Percentiles rank a stretch among this genome's conserved stretches.
phyloP scores from a whole-genome alignment of 345 rosid species.

The Aegle marmelos region DNA sequence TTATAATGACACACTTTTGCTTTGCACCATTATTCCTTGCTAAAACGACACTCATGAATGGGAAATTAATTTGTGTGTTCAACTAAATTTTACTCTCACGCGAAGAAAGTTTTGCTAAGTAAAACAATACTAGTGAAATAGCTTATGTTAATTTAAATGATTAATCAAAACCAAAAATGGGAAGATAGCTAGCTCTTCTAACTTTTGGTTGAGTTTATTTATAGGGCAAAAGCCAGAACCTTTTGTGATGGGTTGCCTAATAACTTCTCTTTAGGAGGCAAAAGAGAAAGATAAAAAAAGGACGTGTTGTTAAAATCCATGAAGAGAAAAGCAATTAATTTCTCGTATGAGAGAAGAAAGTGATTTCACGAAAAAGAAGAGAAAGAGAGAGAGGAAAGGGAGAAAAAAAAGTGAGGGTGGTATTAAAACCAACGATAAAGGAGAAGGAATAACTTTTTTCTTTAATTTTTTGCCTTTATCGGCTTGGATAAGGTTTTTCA shows the following conservation, averaged over 20 bases:
- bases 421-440: conserved; percentile 25
- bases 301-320: not conserved
- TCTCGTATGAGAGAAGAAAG: conserved; percentile 24
- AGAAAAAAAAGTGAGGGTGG: conserved; percentile 1
- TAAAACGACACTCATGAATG: conserved; percentile 8
- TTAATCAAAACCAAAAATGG: not conserved
- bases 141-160: not conserved
- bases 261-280: conserved; percentile 21
- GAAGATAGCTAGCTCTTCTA: conserved; percentile 3
- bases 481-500: conserved; percentile 26
- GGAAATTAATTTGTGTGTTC: not conserved
- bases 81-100: not conserved
- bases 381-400: not conserved
- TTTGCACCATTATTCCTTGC: conserved; percentile 19
- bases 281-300: conserved; percentile 14
- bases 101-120: not conserved
- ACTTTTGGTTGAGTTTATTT: not conserved
- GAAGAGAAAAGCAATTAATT: conserved; percentile 1
- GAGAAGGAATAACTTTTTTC: conserved; percentile 31
- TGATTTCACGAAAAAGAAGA: conserved; percentile 16
- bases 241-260: conserved; percentile 17
- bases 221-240: conserved; percentile 21
- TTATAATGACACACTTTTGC: conserved; percentile 7
- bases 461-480: conserved; percentile 24
- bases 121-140: not conserved